A percentile compares a stretch with the other conserved stretches of the same genome.
Evolutionary conservation across 257 asterid species (phyloP).

Genomic region (Coffea canephora): DNA sequence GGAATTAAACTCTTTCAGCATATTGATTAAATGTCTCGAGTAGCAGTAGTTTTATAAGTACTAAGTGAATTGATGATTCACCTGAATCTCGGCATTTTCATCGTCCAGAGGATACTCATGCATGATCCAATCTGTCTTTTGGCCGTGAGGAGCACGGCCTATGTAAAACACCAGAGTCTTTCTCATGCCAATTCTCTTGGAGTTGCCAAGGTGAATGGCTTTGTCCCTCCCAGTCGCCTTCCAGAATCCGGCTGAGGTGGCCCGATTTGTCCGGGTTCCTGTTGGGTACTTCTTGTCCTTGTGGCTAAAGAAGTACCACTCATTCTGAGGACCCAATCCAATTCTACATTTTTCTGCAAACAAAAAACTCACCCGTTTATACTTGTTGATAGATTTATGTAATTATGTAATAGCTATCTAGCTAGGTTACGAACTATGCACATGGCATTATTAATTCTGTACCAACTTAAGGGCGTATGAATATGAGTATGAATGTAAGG

Average conservation of each 20-base stretch:
- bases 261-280: slow-evolving; percentile 78
- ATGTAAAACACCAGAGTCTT: slow-evolving; percentile 85
- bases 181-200: slow-evolving; percentile 71
- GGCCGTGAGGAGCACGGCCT: slow-evolving; percentile 89
- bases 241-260: slow-evolving; percentile 81
- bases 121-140: slow-evolving; percentile 90
- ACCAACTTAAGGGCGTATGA: no score
- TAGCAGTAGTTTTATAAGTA: no score
- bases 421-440: no score
- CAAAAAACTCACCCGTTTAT: not conserved
- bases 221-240: slow-evolving; percentile 85
- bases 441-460: no score
- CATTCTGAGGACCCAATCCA: slow-evolving; percentile 77
- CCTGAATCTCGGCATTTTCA: slow-evolving; percentile 45
- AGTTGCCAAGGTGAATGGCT: slow-evolving; percentile 48
- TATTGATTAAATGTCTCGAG: no score
- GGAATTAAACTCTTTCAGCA: no score
- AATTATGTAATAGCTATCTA: no score
- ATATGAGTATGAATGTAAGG: no score
- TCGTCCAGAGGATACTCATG: slow-evolving; percentile 79
- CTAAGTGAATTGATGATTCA: slow-evolving; percentile 5
- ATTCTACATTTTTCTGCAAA: slow-evolving; percentile 73
- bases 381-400: no score
- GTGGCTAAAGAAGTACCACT: slow-evolving; percentile 87
- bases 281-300: slow-evolving; percentile 84